These are phyloP conservation scores for Yamadazyma buinensis DNA, from an alignment of 1,139 yeast species.

Conservation along the genomic window DNA sequence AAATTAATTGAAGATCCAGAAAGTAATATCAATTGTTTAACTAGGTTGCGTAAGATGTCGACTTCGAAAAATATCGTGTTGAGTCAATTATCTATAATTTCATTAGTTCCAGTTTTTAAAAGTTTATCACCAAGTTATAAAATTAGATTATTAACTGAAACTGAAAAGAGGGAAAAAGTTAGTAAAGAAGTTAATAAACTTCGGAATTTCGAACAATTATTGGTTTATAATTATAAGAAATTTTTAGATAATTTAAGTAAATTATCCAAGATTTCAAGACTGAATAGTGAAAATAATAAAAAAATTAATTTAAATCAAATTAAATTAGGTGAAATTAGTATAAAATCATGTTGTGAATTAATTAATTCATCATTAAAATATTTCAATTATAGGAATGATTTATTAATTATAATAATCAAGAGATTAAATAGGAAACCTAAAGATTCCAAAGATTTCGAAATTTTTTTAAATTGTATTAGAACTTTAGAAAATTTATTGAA, in stretches of 20 bases:
- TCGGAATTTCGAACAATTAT: slow-evolving; percentile 74
- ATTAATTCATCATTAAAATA: slow-evolving; percentile 60
- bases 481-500: slow-evolving; percentile 61
- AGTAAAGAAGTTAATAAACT: slow-evolving; percentile 74
- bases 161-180: slow-evolving; percentile 78
- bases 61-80: slow-evolving; percentile 64
- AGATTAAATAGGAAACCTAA: slow-evolving; percentile 57
- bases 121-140: slow-evolving; percentile 84
- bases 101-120: slow-evolving; percentile 82
- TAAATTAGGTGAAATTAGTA: slow-evolving; percentile 54
- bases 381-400: slow-evolving; percentile 76
- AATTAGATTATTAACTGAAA: slow-evolving; percentile 76
- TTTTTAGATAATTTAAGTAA: slow-evolving; percentile 57
- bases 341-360: slow-evolving; percentile 79
- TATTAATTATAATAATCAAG: slow-evolving; percentile 63
- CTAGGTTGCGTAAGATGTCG: slow-evolving; percentile 70
- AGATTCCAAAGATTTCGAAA: slow-evolving; percentile 40
- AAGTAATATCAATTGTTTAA: slow-evolving; percentile 64
- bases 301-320: slow-evolving; percentile 35
- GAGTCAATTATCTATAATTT: slow-evolving; percentile 68
- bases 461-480: slow-evolving; percentile 58
- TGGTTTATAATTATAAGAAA: slow-evolving; percentile 66
- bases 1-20: slow-evolving; percentile 86
- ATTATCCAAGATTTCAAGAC: slow-evolving; percentile 35
- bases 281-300: slow-evolving; percentile 39